Base-by-base conservation (phyloP, 2,329 filamentous ascomycete genomes). In the Massarina eburnea region DNA sequence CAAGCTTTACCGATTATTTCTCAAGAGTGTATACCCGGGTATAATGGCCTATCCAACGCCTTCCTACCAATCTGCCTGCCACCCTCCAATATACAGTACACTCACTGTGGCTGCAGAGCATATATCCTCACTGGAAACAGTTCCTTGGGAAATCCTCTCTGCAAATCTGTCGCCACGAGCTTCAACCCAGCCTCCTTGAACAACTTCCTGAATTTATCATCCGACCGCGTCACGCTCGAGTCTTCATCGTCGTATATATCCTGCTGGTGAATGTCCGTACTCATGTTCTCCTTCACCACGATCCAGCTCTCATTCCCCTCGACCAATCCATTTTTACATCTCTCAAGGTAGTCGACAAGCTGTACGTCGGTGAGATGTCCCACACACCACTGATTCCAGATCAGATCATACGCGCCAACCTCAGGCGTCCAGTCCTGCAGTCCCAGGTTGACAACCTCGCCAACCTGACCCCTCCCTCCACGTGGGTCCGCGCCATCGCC, bases 341-440 rank as follows among this genome's bases (percentile, higher is more conserved):
- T 76, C 45, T 72, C 57, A 14, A 96, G 70, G 60, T 85, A 95
- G 2, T 73, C 73, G 1, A 87, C 75, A 3, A 96, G 66, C 66
- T 95, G 83, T 7, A 70, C 71, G 64, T 96, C 90, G 0, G 81
- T 90, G 43, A 96, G 73, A 67, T 96, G 86, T 19, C 89, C 87
- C 7, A 92, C 71, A 68, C 91, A 96, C 91, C 91, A 96, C 70
- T 96, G 91, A 41, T 82, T 86, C 89, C 89, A 96, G 49, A 96
- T 83, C 36, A 96, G 68, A 64, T 91, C 86, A 69, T 96, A 96
- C 39, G 71, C 66, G 8, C 58, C 61, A 4, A 43, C 19, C 17
- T 64, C 59, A 6, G 70, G 62, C 0, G 78, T 75, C 89, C 89
- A 95, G 21, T 80, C 77, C 68, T 95, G 86, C 1, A 95, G 73